Conservation (phyloP, 1,139 yeast species). For the Sugiyamaella paludigena region DNA sequence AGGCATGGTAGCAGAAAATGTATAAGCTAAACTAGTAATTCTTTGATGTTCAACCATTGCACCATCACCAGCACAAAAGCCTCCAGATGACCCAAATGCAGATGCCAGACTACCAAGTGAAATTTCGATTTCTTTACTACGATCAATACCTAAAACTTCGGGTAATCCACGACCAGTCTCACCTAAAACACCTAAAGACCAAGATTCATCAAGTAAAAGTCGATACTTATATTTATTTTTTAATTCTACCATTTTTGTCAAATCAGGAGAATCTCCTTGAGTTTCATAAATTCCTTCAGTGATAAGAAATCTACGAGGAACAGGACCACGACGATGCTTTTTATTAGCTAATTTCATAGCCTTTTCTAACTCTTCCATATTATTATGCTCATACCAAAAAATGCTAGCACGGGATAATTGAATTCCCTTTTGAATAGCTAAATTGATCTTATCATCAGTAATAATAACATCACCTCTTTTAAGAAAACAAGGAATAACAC, state of each 20-base stretch:
- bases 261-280: slow-evolving; percentile 76
- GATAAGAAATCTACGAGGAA: slow-evolving; percentile 83
- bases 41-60: slow-evolving; percentile 92
- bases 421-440: slow-evolving; percentile 85
- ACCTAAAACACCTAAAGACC: slow-evolving; percentile 86
- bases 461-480: slow-evolving; percentile 93
- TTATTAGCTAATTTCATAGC: slow-evolving; percentile 63
- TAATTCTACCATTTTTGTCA: slow-evolving; percentile 67
- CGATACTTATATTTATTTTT: slow-evolving; percentile 82
- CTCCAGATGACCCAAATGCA: slow-evolving; percentile 88
- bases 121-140: slow-evolving; percentile 66
- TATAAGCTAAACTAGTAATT: slow-evolving; percentile 83
- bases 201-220: slow-evolving; percentile 79
- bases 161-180: slow-evolving; percentile 79
- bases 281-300: slow-evolving; percentile 87
- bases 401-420: slow-evolving; percentile 83
- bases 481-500: slow-evolving; percentile 94
- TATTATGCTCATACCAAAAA: slow-evolving; percentile 79
- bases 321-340: slow-evolving; percentile 53
- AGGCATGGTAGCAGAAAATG: slow-evolving; percentile 92
- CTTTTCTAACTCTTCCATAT: slow-evolving; percentile 73
- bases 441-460: slow-evolving; percentile 75
- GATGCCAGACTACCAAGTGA: slow-evolving; percentile 85
- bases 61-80: slow-evolving; percentile 83
- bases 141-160: slow-evolving; percentile 62